A percentile compares a stretch with the other conserved stretches of the same genome.
Evolutionary conservation across 805 yeast species (phyloP).

Genomic region (Candida gorgasii): DNA sequence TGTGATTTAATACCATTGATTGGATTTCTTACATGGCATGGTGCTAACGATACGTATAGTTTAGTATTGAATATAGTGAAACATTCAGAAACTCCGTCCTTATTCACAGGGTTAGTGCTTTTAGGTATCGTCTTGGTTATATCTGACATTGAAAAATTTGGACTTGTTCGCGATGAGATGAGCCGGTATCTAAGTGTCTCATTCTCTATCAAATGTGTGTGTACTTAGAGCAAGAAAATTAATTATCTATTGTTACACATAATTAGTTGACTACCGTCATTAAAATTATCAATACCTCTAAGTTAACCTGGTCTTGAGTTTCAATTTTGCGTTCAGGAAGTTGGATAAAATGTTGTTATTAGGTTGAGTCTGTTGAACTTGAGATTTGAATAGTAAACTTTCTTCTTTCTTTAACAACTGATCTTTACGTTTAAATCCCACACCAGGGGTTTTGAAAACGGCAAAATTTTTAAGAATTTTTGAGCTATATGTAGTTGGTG

Average conservation of each 20-base stretch:
- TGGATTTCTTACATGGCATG: slow-evolving; percentile 68
- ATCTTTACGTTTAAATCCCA: slow-evolving; percentile 34
- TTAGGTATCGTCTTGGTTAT: slow-evolving; percentile 24
- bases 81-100: slow-evolving; percentile 61
- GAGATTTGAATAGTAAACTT: slow-evolving; percentile 31
- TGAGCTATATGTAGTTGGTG: slow-evolving; percentile 45
- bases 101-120: slow-evolving; percentile 38
- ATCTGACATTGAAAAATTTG: slow-evolving; percentile 6
- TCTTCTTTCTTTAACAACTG: slow-evolving; percentile 41
- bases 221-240: too few relatives aligned
- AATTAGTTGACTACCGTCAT: background rate
- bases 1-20: slow-evolving; percentile 79
- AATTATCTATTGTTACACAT: background rate
- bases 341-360: slow-evolving; percentile 2
- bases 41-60: slow-evolving; percentile 86
- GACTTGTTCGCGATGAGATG: slow-evolving; percentile 6
- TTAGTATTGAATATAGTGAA: slow-evolving; percentile 61
- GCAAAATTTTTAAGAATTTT: slow-evolving; percentile 42
- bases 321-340: slow-evolving; percentile 7
- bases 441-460: slow-evolving; percentile 26
- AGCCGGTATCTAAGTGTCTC: too few relatives aligned
- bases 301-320: slow-evolving; percentile 9
- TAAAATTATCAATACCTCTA: background rate
- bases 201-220: background rate
- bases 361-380: slow-evolving; percentile 5